These are phyloP conservation scores for Pythium rhizo-oryzae DNA, from an alignment of 352 stramenopile species.

Conservation along the genomic window DNA sequence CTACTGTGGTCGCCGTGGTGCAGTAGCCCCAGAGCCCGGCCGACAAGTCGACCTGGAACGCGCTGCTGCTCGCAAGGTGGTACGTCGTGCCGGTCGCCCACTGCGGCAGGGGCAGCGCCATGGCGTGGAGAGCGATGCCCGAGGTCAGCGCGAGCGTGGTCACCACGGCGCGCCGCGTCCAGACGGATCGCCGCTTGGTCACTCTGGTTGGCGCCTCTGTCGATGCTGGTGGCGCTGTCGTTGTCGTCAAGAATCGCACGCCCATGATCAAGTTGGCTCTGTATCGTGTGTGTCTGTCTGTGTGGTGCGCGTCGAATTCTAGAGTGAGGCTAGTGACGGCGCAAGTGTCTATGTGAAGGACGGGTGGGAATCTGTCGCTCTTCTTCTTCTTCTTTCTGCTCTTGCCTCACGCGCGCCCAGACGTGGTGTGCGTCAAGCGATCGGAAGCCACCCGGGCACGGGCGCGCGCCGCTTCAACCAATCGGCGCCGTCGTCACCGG, in stretches of 20 bases:
- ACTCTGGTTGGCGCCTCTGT: not conserved
- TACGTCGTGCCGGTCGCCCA: slow-evolving; percentile 29
- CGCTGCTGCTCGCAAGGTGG: slow-evolving; percentile 29
- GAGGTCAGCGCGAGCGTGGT: slow-evolving; percentile 8
- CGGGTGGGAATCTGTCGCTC: slow-evolving; percentile 6
- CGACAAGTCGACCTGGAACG: slow-evolving; percentile 26
- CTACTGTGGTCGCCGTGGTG: slow-evolving; percentile 17
- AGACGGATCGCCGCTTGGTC: slow-evolving; percentile 7
- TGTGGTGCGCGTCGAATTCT: not conserved
- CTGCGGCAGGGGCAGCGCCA: slow-evolving; percentile 12
- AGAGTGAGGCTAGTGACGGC: not conserved
- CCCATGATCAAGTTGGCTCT: not conserved
- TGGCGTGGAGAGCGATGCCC: slow-evolving; percentile 10
- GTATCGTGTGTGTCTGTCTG: too few relatives aligned
- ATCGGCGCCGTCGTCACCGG: not conserved
- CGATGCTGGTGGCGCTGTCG: not conserved
- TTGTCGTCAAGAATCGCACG: not conserved
- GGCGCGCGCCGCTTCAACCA: slow-evolving; percentile 6
- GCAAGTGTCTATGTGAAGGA: not conserved
- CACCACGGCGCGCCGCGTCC: slow-evolving; percentile 16
- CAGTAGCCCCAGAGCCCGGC: slow-evolving; percentile 33
- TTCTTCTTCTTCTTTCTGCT: not conserved
- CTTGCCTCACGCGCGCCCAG: not conserved
- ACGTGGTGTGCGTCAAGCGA: slow-evolving; percentile 2
- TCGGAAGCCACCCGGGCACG: not conserved